These are phyloP conservation scores for Thinopyrum elongatum DNA, from an alignment of 176 grass and related monocot genomes.

Conservation along the genomic window DNA sequence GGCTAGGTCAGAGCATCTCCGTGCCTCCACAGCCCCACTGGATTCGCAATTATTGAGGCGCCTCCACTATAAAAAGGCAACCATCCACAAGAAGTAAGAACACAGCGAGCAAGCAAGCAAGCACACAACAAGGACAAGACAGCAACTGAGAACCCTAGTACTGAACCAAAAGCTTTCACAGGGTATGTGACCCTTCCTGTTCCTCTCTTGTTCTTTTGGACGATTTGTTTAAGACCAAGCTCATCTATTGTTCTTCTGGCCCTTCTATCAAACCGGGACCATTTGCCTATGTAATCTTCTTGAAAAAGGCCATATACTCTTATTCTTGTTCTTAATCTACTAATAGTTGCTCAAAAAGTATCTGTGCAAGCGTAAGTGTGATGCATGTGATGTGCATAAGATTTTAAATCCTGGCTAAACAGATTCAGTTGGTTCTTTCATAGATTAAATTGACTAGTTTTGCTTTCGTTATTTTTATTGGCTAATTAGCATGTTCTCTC, in stretches of 20 bases:
- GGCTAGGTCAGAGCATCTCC: constrained; percentile 43
- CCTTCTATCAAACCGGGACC: background rate
- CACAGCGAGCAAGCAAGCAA: constrained; percentile 34
- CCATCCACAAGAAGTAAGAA: constrained; percentile 41
- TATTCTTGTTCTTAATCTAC: background rate
- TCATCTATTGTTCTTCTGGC: constrained; percentile 19
- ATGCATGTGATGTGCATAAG: background rate
- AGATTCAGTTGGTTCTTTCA: background rate
- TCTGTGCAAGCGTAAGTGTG: constrained; percentile 9
- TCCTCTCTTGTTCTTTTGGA: constrained; percentile 5
- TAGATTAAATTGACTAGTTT: background rate
- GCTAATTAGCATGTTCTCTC: background rate
- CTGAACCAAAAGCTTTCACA: constrained; percentile 41
- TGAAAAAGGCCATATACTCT: background rate
- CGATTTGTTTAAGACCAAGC: background rate
- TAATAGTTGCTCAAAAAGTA: background rate
- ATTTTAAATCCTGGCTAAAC: background rate
- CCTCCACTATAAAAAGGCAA: constrained; percentile 64
- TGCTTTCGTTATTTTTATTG: background rate
- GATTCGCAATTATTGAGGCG: constrained; percentile 64
- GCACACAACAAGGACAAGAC: constrained; percentile 39
- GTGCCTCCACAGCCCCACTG: constrained; percentile 44
- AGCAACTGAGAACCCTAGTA: constrained; percentile 36
- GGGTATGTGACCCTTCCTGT: constrained; percentile 41
- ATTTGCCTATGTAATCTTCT: constrained; percentile 23